A percentile compares a stretch with the other conserved stretches of the same genome.
phyloP scores from a whole-genome alignment of 495 filamentous ascomycete species.

The Rostrohypoxylon terebratum region DNA sequence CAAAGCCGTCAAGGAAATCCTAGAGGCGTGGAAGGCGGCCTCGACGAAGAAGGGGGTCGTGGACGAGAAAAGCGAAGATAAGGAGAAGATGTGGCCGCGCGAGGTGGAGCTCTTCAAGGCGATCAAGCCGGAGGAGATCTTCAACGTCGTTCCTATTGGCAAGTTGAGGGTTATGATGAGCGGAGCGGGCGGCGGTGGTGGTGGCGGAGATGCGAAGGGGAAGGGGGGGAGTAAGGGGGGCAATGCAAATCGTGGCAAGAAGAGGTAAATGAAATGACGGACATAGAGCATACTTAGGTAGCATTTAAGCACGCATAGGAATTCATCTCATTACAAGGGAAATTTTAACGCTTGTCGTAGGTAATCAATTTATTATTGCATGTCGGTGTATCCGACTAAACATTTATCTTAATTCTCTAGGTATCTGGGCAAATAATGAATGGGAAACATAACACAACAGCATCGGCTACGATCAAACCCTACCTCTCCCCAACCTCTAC shows the following conservation, averaged over 20 bases:
- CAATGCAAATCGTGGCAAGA: constrained; percentile 42
- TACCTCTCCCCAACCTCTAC: too few species aligned
- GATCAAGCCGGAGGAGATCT: constrained; percentile 83
- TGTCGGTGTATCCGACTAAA: background rate
- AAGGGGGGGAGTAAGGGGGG: constrained; percentile 39
- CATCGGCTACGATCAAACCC: background rate
- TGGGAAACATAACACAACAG: background rate
- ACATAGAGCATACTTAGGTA: background rate
- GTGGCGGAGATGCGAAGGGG: constrained; percentile 35
- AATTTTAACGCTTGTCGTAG: background rate
- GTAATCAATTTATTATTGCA: background rate
- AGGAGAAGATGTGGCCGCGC: constrained; percentile 80
- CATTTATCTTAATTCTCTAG: background rate
- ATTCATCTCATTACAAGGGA: background rate
- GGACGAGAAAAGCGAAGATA: constrained; percentile 68
- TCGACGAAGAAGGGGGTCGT: constrained; percentile 67
- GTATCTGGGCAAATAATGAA: background rate
- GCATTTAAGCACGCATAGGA: background rate
- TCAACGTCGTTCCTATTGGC: constrained; percentile 83
- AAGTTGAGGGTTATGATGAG: constrained; percentile 84
- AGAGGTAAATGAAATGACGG: constrained; percentile 28
- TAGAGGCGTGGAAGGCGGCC: constrained; percentile 77
- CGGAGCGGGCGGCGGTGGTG: constrained; percentile 62
- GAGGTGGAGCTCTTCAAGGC: constrained; percentile 85
- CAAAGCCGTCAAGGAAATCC: constrained; percentile 90